Conservation (phyloP, 2,329 filamentous ascomycete genomes). For the Fusarium begoniae region DNA sequence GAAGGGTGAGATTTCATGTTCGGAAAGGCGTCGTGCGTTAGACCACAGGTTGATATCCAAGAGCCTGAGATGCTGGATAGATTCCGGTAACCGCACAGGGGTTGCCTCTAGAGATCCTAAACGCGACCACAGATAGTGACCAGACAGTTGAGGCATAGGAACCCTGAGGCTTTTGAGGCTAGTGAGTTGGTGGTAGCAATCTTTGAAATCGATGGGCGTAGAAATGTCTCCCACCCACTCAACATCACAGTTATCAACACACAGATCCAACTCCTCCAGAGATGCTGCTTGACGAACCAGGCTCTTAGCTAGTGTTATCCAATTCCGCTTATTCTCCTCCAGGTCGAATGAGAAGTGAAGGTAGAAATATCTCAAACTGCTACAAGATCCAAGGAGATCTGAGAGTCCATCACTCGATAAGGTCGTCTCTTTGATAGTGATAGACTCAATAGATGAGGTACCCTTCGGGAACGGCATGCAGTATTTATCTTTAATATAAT, state of each 20-base stretch:
- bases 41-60: neutral
- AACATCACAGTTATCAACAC: neutral
- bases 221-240: neutral
- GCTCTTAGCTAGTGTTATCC: neutral
- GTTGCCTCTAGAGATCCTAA: neutral
- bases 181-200: neutral
- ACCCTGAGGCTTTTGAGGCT: neutral
- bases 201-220: neutral
- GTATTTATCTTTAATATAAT: neutral
- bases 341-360: neutral
- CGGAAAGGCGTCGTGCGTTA: neutral
- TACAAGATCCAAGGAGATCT: neutral
- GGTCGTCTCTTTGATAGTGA: neutral
- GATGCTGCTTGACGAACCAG: neutral
- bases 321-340: fast-evolving
- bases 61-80: neutral
- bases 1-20: neutral
- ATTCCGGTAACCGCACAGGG: neutral
- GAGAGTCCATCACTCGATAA: neutral
- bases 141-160: neutral
- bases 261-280: neutral
- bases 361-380: neutral
- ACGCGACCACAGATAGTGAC: fast-evolving
- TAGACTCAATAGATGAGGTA: neutral
- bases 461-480: neutral